These are phyloP conservation scores for Glonium stellatum DNA, from an alignment of 495 filamentous ascomycete genomes.

Conservation along the genomic window DNA sequence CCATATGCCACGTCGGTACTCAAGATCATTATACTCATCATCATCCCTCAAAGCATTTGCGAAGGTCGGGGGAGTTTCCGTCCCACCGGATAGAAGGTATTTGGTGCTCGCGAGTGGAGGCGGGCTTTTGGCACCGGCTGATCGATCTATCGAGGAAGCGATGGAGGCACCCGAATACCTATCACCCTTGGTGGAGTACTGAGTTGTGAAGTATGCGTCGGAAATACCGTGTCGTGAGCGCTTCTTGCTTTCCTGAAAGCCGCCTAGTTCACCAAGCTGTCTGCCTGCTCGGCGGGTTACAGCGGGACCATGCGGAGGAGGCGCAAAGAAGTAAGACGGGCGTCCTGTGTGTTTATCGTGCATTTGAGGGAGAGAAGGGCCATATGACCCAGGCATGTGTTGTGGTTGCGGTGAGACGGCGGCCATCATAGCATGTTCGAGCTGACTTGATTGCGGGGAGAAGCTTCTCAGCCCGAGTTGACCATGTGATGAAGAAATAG, in stretches of 20 bases:
- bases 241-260: conserved; percentile 6
- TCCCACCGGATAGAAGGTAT: conserved; percentile 56
- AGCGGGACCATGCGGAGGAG: not conserved
- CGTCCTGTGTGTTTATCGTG: not conserved
- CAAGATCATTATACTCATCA: conserved; percentile 36
- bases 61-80: conserved; percentile 50
- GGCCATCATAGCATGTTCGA: not conserved
- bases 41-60: conserved; percentile 44
- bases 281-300: not conserved
- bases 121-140: conserved; percentile 32
- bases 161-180: conserved; percentile 13
- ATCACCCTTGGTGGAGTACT: not conserved
- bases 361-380: not conserved
- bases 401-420: conserved; percentile 1
- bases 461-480: not conserved
- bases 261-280: not conserved
- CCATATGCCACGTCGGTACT: conserved; percentile 39
- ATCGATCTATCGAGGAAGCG: conserved; percentile 16
- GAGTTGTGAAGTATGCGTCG: not conserved
- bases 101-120: conserved; percentile 48
- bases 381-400: conserved; percentile 5
- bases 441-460: not conserved
- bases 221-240: conserved; percentile 11
- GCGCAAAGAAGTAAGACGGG: not conserved
- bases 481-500: not conserved